Evolutionary conservation across 2,329 filamentous ascomycete species (phyloP).

Genomic region (Ophiocordyceps robertsii): DNA sequence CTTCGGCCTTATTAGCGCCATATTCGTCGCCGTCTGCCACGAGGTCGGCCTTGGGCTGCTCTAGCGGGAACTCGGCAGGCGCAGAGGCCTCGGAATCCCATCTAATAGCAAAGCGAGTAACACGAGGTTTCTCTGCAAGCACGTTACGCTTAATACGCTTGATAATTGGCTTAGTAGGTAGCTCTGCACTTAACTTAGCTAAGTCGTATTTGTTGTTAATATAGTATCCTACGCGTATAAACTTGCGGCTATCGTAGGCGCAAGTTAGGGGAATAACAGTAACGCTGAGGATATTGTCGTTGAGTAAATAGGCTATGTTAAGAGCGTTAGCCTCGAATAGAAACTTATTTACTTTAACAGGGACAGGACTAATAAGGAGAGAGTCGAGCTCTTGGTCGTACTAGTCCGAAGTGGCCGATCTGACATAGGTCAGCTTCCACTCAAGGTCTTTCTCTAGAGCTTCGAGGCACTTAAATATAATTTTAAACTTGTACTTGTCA

Average conservation of each 20-base stretch:
- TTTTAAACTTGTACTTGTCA: slow-evolving; percentile 91
- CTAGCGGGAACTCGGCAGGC: slow-evolving; percentile 88
- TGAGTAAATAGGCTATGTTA: slow-evolving; percentile 79
- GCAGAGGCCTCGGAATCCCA: slow-evolving; percentile 99
- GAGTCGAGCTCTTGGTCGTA: slow-evolving; percentile 98
- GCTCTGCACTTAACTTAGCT: slow-evolving; percentile 77
- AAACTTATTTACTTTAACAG: slow-evolving; percentile 97
- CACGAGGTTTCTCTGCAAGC: slow-evolving; percentile 90
- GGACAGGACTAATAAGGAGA: slow-evolving; percentile 92
- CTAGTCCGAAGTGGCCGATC: slow-evolving; percentile 94
- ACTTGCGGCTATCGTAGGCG: slow-evolving; percentile 91
- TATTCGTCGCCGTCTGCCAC: slow-evolving; percentile 79
- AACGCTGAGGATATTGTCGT: slow-evolving; percentile 89
- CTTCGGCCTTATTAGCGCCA: slow-evolving; percentile 77
- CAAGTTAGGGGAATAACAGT: slow-evolving; percentile 95
- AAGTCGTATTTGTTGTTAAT: slow-evolving; percentile 99
- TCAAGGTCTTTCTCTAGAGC: slow-evolving; percentile 96
- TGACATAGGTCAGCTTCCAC: slow-evolving; percentile 98
- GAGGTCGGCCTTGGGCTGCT: slow-evolving; percentile 90
- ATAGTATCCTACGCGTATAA: slow-evolving; percentile 96
- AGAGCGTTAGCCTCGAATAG: slow-evolving; percentile 92
- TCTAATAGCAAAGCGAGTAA: slow-evolving; percentile 96
- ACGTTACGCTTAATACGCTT: slow-evolving; percentile 89
- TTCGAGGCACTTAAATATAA: slow-evolving; percentile 97
- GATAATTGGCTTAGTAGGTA: slow-evolving; percentile 81